phyloP scores from a whole-genome alignment of 129 eudicot genomes.

The Arctium minus region DNA sequence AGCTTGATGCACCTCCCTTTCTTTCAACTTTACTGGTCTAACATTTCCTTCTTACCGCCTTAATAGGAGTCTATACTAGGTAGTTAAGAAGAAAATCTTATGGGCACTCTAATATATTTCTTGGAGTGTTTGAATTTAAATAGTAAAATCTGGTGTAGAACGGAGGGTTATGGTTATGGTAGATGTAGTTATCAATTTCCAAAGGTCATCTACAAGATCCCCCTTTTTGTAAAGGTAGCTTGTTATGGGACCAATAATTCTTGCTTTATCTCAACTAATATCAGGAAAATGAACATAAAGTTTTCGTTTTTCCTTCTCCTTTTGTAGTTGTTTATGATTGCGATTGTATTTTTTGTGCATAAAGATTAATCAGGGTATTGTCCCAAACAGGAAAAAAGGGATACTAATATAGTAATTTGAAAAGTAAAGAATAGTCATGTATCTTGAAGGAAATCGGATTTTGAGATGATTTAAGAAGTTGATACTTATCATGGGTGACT shows the following conservation, averaged over 20 bases:
- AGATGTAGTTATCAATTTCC: background rate
- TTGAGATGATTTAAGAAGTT: background rate
- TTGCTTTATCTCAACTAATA: background rate
- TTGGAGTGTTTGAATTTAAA: conserved; percentile 2
- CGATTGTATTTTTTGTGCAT: background rate
- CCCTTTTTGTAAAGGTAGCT: background rate
- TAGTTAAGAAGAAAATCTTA: background rate
- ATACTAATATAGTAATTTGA: background rate
- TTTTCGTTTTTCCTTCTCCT: background rate
- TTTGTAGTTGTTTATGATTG: conserved; percentile 6
- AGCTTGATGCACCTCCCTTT: conserved; percentile 3
- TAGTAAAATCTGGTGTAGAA: conserved; percentile 7
- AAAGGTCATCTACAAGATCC: background rate
- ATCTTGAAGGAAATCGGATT: background rate
- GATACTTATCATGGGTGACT: background rate
- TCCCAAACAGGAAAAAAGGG: background rate
- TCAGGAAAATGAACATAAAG: background rate
- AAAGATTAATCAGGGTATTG: background rate
- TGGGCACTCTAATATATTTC: background rate
- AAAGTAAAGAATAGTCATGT: background rate
- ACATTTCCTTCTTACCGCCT: background rate
- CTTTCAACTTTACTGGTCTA: conserved; percentile 5
- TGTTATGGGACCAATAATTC: background rate
- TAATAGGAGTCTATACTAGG: background rate
- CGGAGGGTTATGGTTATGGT: background rate